Evolutionary conservation across 345 rosid species (phyloP), one percentile per base, ranked within the genome.

Genomic region (Salix arbutifolia): DNA sequence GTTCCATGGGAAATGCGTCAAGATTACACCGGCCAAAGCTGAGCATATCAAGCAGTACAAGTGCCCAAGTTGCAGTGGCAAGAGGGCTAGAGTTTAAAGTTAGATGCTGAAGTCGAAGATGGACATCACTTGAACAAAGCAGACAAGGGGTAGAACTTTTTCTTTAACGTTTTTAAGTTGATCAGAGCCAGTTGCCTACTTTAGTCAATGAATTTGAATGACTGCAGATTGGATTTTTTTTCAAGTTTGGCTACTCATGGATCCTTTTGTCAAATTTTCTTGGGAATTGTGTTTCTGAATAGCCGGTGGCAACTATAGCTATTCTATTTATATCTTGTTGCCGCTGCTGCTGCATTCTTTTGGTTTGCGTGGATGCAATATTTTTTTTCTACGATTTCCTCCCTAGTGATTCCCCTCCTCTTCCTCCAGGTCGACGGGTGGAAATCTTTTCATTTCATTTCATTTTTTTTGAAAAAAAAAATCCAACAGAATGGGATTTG

Each of bases 1-100:
- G 99, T 94, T 96, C 88, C 99, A 94, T 80, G 98, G 99, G 3
- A 96, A 96, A 83, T 94, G 99, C 26, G 99, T 96, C 83, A 96
- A 96, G 95, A 96, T 94, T 33, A 96, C 99, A 40, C 99, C 99
- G 4, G 99, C 99, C 73, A 96, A 96, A 84, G 99, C 97, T 2
- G 99, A 96, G 85, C 95, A 92, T 76, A 94, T 96, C 88, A 96
- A 96, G 90, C 98, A 94, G 71, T 96, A 96, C 85, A 96, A 96
- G 83, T 96, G 99, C 86, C 99, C 98, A 50, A 78, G 90, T 38
- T 96, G 99, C 94, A 94, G 90, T 83, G 90, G 85, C 88, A 93
- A 96, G 94, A 90, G 91, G 91, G 90, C 96, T 62, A 90, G 97
- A 78, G 90, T 92, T 79, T 94, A 88, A 89, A 75, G 42, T 74